These are phyloP conservation scores for Geranium incanum DNA, from an alignment of 441 rosid species.

Conservation along the genomic window DNA sequence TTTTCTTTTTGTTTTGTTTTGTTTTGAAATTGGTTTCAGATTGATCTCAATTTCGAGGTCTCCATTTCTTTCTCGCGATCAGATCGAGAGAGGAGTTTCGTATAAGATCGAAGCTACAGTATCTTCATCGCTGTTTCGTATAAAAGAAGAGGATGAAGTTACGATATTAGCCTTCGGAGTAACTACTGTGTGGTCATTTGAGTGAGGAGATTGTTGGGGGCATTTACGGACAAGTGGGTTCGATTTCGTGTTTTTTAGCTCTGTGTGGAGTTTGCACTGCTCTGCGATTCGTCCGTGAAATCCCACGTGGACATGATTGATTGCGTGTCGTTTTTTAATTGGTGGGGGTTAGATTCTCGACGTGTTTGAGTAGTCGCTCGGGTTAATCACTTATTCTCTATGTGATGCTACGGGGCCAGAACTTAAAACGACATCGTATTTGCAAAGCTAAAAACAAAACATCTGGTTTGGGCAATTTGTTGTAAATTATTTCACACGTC, in stretches of 20 bases:
- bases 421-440: too few relatives aligned
- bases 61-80: background rate
- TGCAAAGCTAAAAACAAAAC: too few relatives aligned
- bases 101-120: background rate
- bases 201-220: background rate
- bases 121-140: background rate
- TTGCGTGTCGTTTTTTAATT: background rate
- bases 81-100: background rate
- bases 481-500: too few relatives aligned
- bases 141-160: background rate
- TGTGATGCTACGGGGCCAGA: background rate
- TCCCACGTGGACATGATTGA: background rate
- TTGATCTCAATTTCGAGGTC: constrained; percentile 7
- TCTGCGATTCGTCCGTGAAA: background rate
- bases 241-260: too few relatives aligned
- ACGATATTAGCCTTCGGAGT: background rate
- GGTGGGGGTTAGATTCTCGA: background rate
- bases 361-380: background rate
- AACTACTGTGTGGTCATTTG: background rate
- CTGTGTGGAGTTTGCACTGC: too few relatives aligned
- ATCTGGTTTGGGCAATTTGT: too few relatives aligned
- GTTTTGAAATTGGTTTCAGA: background rate
- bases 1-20: background rate
- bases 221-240: background rate
- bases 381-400: background rate